Evolutionary conservation across 306 rosid genomes (phyloP), one percentile per base, ranked within the genome.

Genomic region (Erythrophleum fordii): DNA sequence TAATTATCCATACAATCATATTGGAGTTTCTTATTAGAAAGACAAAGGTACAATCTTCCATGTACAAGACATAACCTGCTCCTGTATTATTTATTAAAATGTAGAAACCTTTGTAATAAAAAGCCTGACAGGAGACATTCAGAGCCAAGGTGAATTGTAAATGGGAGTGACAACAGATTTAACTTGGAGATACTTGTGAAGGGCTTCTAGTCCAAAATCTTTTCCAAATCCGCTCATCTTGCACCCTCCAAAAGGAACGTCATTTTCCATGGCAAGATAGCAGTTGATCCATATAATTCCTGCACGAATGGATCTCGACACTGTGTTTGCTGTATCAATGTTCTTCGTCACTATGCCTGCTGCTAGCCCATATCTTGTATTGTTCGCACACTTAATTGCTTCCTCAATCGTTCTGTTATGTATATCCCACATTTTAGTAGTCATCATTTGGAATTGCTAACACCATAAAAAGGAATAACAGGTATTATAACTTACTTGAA

Each of bases 201-300:
- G 82, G 6, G 86, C 90, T 0, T 88, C 91, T 73, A 89, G 51
- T 52, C 99, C 99, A 23, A 16, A 75, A 18, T 93, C 99, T 81
- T 83, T 91, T n/a, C 99, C 99, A 60, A 93, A 93, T 2, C 99
- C 98, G 76, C 98, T 93, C 91, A 78, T 82, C 68, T 93, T 93
- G 42, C 85, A 93, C 1, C 99, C 99, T 53, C 99, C 99, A 20
- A 45, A 84, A 28, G 99, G 97, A 77, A 92, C 86, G 23, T 92
- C 95, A 2, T 28, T 11, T 7, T 88, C 99, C 11, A 90, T 74
- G 4, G 80, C 97, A 13, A 90, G 82, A 76, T 91, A 95, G 74
- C 99, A 95, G 16, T 95, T 91, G 17, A 95, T 85, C 98, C 99
- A 95, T 55, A 95, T 58, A 0, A 78, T 73, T 6, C 98, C 99